Percentiles rank a stretch among this genome's conserved stretches.
These are phyloP conservation scores for Thozetella sp. DNA, from an alignment of 495 filamentous ascomycete genomes.

Conservation along the genomic window DNA sequence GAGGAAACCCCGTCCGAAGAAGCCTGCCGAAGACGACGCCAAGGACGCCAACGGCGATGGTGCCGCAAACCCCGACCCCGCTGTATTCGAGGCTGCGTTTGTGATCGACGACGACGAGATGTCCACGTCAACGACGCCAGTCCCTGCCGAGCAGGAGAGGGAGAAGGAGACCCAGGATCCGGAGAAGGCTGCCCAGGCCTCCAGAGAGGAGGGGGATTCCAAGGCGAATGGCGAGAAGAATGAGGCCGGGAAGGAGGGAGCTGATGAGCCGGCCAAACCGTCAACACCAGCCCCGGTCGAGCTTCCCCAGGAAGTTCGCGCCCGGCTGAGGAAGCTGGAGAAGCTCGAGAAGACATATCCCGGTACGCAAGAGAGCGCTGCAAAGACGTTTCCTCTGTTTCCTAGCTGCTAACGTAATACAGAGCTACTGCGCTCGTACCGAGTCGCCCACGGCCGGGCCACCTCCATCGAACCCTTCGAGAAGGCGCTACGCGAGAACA, in stretches of 20 bases:
- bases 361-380: conserved; percentile 51
- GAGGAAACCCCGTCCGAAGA: conserved; percentile 43
- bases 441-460: conserved; percentile 83
- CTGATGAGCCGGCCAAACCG: conserved; percentile 4
- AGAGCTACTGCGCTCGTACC: conserved; percentile 92
- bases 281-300: conserved; percentile 43
- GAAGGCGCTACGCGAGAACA: conserved; percentile 84
- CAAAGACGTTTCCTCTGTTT: neutral
- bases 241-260: conserved; percentile 7
- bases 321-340: conserved; percentile 74
- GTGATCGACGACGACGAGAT: conserved; percentile 75
- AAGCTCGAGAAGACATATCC: conserved; percentile 86
- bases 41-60: conserved; percentile 43
- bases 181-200: conserved; percentile 24
- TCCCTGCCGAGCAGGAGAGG: conserved; percentile 26
- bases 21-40: conserved; percentile 40
- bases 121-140: conserved; percentile 58
- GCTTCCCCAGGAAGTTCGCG: conserved; percentile 72
- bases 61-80: conserved; percentile 67
- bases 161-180: conserved; percentile 23
- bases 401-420: neutral
- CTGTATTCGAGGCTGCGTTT: conserved; percentile 82
- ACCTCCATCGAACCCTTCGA: conserved; percentile 91
- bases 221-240: conserved; percentile 17
- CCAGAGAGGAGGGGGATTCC: conserved; percentile 27